Base-by-base conservation (phyloP, 2,329 filamentous ascomycete species). In the Fusarium pilosicola region DNA sequence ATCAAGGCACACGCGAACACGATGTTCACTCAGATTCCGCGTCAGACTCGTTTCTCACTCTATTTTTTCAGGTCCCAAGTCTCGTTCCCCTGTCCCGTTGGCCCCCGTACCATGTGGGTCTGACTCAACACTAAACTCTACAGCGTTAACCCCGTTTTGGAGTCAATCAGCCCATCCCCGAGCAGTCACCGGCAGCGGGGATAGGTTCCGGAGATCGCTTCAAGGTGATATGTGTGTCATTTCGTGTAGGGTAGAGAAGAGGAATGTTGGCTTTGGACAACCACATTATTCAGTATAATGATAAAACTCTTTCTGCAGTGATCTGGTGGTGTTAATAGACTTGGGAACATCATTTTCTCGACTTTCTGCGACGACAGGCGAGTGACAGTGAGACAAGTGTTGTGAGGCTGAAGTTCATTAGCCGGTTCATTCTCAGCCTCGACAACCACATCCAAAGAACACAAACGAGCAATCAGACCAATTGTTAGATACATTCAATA, bases 41-140 rank as follows among this genome's bases (percentile, higher is more conserved):
- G 54, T 54, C 62, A 52, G 59, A 60, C 70, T 74, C 59, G 57
- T 62, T 49, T 70, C 49, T 60, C 39, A 22, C 41, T 46, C 30
- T 58, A n/a, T 51, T 54, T 73, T 57, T 68, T 61, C 67, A 74
- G 52, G 67, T 73, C 65, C 67, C 71, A 55, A 41, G 26, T 45
- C 45, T 41, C 39, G 22, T 28, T n/a, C 69, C 72, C 72, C 72
- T 75, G 72, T 70, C 72, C 65, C 65, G 72, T 75, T 74, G 54
- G 72, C 36, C 69, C 70, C 69, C 73, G 65, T 71, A 12, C 41
- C 39, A 73, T 75, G 65, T 75, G 72, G 73, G 65, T 32, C 72
- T 44, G 10, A 7, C 30, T 48, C 48, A 22, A 55, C 49, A 48
- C 69, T 73, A 74, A 51, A 30, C 58, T 52, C 17, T 62, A 38